A percentile compares a stretch with the other conserved stretches of the same genome.
Conservation (phyloP, 495 filamentous ascomycete genomes). For the Delitschia confertaspora region DNA sequence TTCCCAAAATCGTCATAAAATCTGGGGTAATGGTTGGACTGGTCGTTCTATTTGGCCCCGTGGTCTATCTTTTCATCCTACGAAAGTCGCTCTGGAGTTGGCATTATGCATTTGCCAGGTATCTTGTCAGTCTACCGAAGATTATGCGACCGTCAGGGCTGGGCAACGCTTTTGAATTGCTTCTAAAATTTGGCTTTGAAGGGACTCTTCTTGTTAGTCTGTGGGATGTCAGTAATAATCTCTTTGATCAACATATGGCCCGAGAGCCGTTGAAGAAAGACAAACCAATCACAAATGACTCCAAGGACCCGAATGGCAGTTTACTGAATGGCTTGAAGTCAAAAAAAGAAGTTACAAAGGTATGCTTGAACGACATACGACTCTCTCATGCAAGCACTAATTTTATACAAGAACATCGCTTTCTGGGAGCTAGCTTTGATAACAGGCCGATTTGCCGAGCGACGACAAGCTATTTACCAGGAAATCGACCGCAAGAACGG, state of each 20-base stretch:
- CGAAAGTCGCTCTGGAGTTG: constrained; percentile 15
- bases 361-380: constrained; percentile 27
- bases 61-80: constrained; percentile 17
- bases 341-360: constrained; percentile 56
- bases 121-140: constrained; percentile 31
- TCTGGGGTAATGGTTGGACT: too few relatives aligned
- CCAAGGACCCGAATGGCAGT: constrained; percentile 86
- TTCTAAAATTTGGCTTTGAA: constrained; percentile 53
- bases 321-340: constrained; percentile 74
- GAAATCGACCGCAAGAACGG: constrained; percentile 79
- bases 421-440: constrained; percentile 87
- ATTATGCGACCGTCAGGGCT: constrained; percentile 45
- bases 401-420: constrained; percentile 46
- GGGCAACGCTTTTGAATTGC: constrained; percentile 30
- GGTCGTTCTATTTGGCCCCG: constrained; percentile 3
- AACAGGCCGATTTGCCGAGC: constrained; percentile 57
- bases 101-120: constrained; percentile 5
- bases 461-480: constrained; percentile 74
- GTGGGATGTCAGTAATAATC: constrained; percentile 65
- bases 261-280: constrained; percentile 73
- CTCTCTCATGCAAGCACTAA: background rate
- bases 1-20: too few relatives aligned
- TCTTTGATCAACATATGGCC: constrained; percentile 69
- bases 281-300: constrained; percentile 72
- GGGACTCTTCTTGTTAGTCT: constrained; percentile 57